Conservation (phyloP, 2,329 filamentous ascomycete species). For the Cordyceps farinosa region DNA sequence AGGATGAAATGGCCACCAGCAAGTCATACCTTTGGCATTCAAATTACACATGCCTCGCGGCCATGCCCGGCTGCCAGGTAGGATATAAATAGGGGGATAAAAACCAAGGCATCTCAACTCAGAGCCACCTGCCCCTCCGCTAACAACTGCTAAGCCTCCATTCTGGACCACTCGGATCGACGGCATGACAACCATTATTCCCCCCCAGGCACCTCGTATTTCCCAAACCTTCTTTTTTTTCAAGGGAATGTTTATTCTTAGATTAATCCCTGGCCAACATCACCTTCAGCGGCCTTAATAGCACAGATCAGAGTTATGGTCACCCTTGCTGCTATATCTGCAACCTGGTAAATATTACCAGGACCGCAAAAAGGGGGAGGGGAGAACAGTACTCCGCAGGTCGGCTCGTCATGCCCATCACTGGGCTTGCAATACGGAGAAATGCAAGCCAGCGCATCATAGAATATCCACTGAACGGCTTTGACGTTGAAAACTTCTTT, state of each 20-base stretch:
- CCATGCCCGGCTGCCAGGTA: neutral
- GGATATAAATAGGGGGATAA: slow-evolving; percentile 5
- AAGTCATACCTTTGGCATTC: too few species aligned
- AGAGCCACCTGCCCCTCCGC: neutral
- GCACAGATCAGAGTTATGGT: neutral
- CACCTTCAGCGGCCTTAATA: neutral
- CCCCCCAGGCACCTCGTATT: slow-evolving; percentile 5
- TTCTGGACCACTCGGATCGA: neutral
- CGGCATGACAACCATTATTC: neutral
- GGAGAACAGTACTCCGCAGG: neutral
- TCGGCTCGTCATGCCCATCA: neutral
- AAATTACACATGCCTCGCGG: too few species aligned
- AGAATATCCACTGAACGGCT: neutral
- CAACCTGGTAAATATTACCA: neutral
- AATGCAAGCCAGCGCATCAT: slow-evolving; percentile 12
- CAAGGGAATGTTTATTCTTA: neutral
- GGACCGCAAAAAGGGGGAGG: neutral
- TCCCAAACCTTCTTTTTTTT: neutral
- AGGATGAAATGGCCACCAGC: too few species aligned
- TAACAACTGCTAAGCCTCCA: slow-evolving; percentile 1
- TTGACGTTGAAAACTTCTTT: neutral
- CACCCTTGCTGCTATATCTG: neutral
- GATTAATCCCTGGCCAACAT: neutral
- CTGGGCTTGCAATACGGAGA: neutral
- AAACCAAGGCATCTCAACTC: neutral